Percentiles rank a stretch among this genome's conserved stretches.
Conservation (phyloP, 83 land plant genomes). For the Diphasiastrum complanatum region DNA sequence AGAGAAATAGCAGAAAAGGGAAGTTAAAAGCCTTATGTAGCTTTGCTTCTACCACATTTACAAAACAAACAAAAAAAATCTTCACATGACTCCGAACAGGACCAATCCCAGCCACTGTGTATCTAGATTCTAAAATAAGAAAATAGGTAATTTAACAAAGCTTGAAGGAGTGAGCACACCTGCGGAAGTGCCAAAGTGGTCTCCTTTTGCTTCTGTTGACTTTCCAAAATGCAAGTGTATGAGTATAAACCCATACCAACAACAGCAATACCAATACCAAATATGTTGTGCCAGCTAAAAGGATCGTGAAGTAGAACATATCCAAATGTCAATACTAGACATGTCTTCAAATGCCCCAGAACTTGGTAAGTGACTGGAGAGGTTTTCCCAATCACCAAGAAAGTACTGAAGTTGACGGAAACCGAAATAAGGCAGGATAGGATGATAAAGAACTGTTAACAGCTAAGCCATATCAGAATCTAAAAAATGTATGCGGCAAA, state of each 20-base stretch:
- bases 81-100: no score
- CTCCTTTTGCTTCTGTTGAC: slow-evolving; percentile 50
- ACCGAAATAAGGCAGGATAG: slow-evolving; percentile 87
- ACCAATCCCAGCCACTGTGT: no score
- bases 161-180: no score
- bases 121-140: no score
- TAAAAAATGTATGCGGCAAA: background rate
- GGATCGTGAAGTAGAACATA: slow-evolving; percentile 83
- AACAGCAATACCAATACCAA: slow-evolving; percentile 73
- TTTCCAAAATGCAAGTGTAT: slow-evolving; percentile 58
- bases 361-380: slow-evolving; percentile 98
- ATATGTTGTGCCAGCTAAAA: slow-evolving; percentile 76
- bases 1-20: no score
- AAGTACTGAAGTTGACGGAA: slow-evolving; percentile 95
- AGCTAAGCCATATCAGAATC: background rate
- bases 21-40: no score
- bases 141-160: no score
- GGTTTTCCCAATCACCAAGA: slow-evolving; percentile 94
- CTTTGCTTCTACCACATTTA: no score
- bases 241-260: slow-evolving; percentile 84
- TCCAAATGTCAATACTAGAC: slow-evolving; percentile 88
- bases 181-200: slow-evolving; percentile 34
- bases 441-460: slow-evolving; percentile 68
- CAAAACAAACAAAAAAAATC: no score
- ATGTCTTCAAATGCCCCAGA: slow-evolving; percentile 94